Evolutionary conservation across 208 protist species (phyloP).

Genomic region (Tetramitus jugosus): DNA sequence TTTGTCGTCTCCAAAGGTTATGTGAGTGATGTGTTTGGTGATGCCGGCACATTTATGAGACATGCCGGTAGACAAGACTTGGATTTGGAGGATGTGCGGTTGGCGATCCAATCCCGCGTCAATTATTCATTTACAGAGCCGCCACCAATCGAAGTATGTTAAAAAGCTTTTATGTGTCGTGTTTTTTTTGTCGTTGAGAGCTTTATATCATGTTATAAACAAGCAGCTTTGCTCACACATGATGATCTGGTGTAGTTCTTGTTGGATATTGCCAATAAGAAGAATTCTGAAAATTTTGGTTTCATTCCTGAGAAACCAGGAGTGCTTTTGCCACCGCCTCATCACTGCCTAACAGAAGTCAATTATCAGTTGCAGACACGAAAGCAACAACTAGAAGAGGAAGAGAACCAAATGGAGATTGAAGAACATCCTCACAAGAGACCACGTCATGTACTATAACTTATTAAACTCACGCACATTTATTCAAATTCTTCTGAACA

Average conservation of each 20-base stretch:
- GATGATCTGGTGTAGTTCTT: neutral
- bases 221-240: neutral
- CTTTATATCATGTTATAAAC: too few relatives aligned
- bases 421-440: too few relatives aligned
- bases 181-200: too few relatives aligned
- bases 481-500: too few relatives aligned
- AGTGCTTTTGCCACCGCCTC: conserved; percentile 1
- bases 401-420: too few relatives aligned
- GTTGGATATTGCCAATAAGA: conserved; percentile 1
- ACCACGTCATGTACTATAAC: too few relatives aligned
- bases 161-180: neutral
- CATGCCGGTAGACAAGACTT: neutral
- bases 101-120: neutral
- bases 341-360: neutral
- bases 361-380: too few relatives aligned
- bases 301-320: neutral
- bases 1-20: too few relatives aligned
- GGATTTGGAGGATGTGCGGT: neutral
- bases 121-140: conserved; percentile 13
- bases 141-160: neutral
- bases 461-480: too few relatives aligned
- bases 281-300: neutral
- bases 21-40: neutral
- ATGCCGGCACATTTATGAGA: neutral
- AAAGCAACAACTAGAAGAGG: too few relatives aligned